These are phyloP conservation scores for Nannizziopsis barbatae DNA, from an alignment of 2,329 filamentous ascomycete species.

Conservation along the genomic window DNA sequence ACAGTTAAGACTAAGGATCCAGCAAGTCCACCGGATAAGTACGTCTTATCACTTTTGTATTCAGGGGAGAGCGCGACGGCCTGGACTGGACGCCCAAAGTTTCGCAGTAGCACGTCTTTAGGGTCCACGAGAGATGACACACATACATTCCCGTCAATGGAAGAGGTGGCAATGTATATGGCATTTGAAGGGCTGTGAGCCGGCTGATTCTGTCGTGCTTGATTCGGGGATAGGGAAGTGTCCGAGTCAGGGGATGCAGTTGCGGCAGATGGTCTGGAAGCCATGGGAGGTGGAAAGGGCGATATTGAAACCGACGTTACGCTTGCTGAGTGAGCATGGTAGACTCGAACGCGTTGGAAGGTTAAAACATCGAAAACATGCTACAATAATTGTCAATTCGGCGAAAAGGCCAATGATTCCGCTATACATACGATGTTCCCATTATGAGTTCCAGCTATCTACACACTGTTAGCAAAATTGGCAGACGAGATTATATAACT, in stretches of 20 bases:
- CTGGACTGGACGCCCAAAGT: constrained; percentile 87
- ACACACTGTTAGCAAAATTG: constrained; percentile 27
- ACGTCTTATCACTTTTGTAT: constrained; percentile 78
- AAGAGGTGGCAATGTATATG: constrained; percentile 86
- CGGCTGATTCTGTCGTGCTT: constrained; percentile 32
- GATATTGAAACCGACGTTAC: constrained; percentile 85
- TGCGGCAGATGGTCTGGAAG: constrained; percentile 16
- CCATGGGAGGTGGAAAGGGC: constrained; percentile 58
- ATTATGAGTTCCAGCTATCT: constrained; percentile 91
- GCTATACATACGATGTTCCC: constrained; percentile 69
- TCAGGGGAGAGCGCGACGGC: constrained; percentile 90
- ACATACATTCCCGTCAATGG: constrained; percentile 91
- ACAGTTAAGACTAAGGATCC: constrained; percentile 78
- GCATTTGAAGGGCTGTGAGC: constrained; percentile 73
- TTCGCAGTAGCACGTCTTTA: constrained; percentile 81
- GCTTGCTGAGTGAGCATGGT: constrained; percentile 85
- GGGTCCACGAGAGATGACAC: constrained; percentile 75
- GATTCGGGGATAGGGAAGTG: constrained; percentile 16
- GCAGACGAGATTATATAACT: not conserved
- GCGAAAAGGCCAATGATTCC: not conserved
- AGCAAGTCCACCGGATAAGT: constrained; percentile 80
- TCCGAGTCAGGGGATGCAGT: constrained; percentile 12
- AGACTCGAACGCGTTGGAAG: constrained; percentile 70
- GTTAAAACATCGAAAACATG: constrained; percentile 76
- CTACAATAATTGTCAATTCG: constrained; percentile 38